Evolutionary conservation across 176 grass and related monocot genomes (phyloP).

Genomic region (Typha latifolia): DNA sequence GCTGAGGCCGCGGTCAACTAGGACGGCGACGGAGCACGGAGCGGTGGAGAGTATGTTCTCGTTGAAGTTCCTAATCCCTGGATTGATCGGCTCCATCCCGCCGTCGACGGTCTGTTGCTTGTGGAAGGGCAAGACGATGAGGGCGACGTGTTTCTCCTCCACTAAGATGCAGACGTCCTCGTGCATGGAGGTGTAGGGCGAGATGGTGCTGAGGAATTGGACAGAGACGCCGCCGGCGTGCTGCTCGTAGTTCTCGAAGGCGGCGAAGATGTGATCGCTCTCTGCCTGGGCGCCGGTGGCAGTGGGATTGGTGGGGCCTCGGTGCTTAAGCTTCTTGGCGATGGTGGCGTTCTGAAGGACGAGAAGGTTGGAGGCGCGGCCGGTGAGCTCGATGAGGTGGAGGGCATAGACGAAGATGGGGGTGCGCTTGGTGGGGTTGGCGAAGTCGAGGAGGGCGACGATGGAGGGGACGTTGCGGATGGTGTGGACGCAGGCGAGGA

Average conservation of each 20-base stretch:
- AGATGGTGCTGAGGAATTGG: slow-evolving; percentile 42
- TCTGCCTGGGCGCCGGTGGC: neutral
- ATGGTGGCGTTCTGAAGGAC: slow-evolving; percentile 30
- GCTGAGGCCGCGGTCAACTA: slow-evolving; percentile 68
- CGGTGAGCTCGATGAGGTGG: slow-evolving; percentile 89
- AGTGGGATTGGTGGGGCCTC: neutral
- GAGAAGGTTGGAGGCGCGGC: slow-evolving; percentile 74
- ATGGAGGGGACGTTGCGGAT: slow-evolving; percentile 75
- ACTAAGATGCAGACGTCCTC: slow-evolving; percentile 45
- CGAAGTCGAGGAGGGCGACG: slow-evolving; percentile 57
- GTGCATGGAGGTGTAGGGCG: slow-evolving; percentile 66
- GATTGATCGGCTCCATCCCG: slow-evolving; percentile 47
- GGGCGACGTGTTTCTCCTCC: slow-evolving; percentile 48
- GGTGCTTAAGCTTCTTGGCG: neutral
- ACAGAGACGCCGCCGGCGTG: slow-evolving; percentile 26
- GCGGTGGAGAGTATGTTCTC: slow-evolving; percentile 41
- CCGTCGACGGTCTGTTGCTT: slow-evolving; percentile 51
- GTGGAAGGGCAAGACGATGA: slow-evolving; percentile 67
- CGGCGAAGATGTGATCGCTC: slow-evolving; percentile 22
- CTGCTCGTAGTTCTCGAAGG: slow-evolving; percentile 32
- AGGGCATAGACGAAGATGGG: slow-evolving; percentile 86
- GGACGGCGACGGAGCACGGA: slow-evolving; percentile 67
- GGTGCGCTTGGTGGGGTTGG: slow-evolving; percentile 63
- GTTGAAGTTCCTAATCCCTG: slow-evolving; percentile 33
- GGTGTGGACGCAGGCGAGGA: slow-evolving; percentile 76